Evolutionary conservation across 108 stramenopile species (phyloP).

Genomic region (Skeletonema marinoi): DNA sequence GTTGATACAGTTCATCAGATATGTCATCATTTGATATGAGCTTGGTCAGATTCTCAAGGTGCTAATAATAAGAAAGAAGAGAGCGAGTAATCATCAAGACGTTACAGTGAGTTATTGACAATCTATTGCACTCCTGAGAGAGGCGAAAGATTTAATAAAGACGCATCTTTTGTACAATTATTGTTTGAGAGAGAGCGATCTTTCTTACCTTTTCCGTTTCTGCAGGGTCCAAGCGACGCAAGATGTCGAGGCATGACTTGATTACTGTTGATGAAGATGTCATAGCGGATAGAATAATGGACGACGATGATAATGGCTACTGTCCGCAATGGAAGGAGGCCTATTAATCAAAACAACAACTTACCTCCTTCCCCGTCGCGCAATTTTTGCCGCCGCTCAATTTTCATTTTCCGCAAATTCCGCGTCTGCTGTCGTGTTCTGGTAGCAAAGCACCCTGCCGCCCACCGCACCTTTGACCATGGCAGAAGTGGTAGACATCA

Average conservation of each 20-base stretch:
- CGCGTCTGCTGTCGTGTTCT: too few relatives aligned
- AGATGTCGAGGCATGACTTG: neutral
- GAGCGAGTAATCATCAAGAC: too few relatives aligned
- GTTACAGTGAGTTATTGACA: neutral
- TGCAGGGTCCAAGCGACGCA: neutral
- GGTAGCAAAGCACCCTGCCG: too few relatives aligned
- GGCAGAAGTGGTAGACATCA: neutral
- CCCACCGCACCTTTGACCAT: too few relatives aligned
- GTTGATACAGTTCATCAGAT: conserved; percentile 10
- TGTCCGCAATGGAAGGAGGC: too few relatives aligned
- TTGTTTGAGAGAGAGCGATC: neutral
- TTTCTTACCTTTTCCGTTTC: neutral
- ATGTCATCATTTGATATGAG: conserved; percentile 7
- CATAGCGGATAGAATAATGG: neutral
- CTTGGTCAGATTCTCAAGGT: neutral
- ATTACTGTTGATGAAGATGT: neutral
- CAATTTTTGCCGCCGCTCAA: too few relatives aligned
- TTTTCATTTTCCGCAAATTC: too few relatives aligned
- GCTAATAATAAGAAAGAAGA: neutral
- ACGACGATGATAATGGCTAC: too few relatives aligned
- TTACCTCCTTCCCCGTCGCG: too few relatives aligned
- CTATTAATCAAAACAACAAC: too few relatives aligned
- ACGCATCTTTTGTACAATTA: neutral
- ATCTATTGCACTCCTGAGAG: neutral
- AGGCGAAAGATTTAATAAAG: too few relatives aligned